These are phyloP conservation scores for Bromus sterilis DNA, from an alignment of 176 grass and related monocot genomes.

Conservation along the genomic window DNA sequence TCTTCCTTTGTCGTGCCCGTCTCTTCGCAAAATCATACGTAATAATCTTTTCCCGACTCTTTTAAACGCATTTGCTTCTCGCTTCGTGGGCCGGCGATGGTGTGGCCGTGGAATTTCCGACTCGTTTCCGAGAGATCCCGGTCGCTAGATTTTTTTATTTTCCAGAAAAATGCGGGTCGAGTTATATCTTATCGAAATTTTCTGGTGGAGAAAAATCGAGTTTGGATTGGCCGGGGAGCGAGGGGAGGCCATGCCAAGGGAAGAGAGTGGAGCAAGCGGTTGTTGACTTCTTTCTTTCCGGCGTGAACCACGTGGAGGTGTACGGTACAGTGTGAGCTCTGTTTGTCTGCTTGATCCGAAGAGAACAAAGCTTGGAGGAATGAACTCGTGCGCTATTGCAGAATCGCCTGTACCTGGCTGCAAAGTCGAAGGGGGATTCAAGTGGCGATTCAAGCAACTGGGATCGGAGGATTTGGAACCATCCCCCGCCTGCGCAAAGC, in stretches of 20 bases:
- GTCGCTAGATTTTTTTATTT: too few relatives aligned
- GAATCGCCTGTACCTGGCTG: too few relatives aligned
- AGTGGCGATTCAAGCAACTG: too few relatives aligned
- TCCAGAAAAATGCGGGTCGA: background rate
- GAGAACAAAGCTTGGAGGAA: too few relatives aligned
- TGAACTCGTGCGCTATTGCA: background rate
- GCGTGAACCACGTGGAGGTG: slow-evolving; percentile 10
- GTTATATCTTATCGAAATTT: background rate
- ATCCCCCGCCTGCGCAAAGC: too few relatives aligned
- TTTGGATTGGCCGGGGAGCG: slow-evolving; percentile 11
- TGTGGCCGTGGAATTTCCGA: slow-evolving; percentile 16
- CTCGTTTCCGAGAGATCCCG: too few relatives aligned
- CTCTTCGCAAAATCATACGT: background rate
- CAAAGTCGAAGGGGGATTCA: too few relatives aligned
- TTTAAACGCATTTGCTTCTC: background rate
- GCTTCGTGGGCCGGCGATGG: background rate
- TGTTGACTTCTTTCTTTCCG: background rate
- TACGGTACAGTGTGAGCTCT: too few relatives aligned
- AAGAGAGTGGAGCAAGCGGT: background rate
- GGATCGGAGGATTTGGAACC: too few relatives aligned
- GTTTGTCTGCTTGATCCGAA: too few relatives aligned
- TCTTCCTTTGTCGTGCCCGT: background rate
- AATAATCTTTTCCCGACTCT: background rate
- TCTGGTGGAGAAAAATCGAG: slow-evolving; percentile 20
- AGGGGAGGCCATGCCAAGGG: background rate